Evolutionary conservation across 2,329 filamentous ascomycete species (phyloP), one percentile per base, ranked within the genome.

Genomic region (Aureobasidium pullulans): DNA sequence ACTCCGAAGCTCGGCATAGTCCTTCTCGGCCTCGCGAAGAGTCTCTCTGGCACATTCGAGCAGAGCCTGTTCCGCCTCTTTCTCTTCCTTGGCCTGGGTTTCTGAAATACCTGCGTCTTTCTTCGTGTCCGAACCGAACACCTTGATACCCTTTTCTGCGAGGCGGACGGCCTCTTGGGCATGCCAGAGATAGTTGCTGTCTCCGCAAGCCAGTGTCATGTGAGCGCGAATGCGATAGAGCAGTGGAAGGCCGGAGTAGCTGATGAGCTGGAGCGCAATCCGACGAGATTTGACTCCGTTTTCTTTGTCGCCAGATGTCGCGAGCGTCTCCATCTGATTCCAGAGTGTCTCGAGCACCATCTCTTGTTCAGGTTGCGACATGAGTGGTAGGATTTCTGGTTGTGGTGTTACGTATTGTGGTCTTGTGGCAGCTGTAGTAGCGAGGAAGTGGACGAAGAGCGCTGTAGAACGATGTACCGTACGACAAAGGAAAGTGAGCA

Each of bases 1-100:
- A 23, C 23, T 23, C 9, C 37, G 37, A n/a, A 15, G 74, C 74
- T n/a, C 59, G 62, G 61, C 66, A 67, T 23, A 4, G 4, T 13
- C 1, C n/a, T 34, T 10, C 9, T 32, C n/a, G 7, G 10, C 46
- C 13, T 34, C 46, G 19, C 9, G 46, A 34, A 48, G 29, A 13
- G n/a, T 4, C 3, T 48, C 46, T 6, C 13, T 29, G 19, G 29
- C 29, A 48, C 31, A 48, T n/a, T 19, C 15, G 19, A 48, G 29
- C 29, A 16, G 23, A 23, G 23, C 23, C 23, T 23, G 23, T 23
- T 23, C 23, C 23, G 23, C 23, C 23, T 23, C 23, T 23, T 23
- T 23, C 23, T 23, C 23, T 4, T 23, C 23, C 23, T 23, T 23
- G 23, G 23, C 23, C 23, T 23, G 23, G 23, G 2, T 23, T 23